Evolutionary conservation across 2,329 filamentous ascomycete species (phyloP).

Genomic region (Aspergillus caelatus): DNA sequence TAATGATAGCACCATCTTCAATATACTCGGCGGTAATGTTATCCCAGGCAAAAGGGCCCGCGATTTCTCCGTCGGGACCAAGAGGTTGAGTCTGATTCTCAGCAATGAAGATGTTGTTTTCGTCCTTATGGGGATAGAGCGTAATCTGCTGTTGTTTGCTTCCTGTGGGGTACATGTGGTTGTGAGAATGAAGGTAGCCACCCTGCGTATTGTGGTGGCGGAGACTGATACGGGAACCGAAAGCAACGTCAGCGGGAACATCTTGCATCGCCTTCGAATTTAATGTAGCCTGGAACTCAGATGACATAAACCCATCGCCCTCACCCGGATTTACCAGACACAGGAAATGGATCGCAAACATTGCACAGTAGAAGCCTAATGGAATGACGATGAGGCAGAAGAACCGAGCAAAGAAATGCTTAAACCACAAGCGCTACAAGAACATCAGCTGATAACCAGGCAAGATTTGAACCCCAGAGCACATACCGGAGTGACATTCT

Average conservation of each 20-base stretch:
- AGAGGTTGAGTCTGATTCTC: conserved; percentile 97
- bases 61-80: conserved; percentile 73
- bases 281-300: conserved; percentile 95
- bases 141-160: conserved; percentile 99
- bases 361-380: conserved; percentile 85
- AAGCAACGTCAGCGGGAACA: conserved; percentile 86
- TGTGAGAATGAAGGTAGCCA: conserved; percentile 94
- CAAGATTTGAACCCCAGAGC: neutral
- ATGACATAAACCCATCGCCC: conserved; percentile 99
- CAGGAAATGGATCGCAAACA: conserved; percentile 96
- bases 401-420: conserved; percentile 87
- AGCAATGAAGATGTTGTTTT: conserved; percentile 92
- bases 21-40: conserved; percentile 69
- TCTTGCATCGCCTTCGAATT: conserved; percentile 97
- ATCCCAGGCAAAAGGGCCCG: conserved; percentile 85
- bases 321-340: conserved; percentile 94
- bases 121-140: conserved; percentile 97
- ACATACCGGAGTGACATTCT: conserved; percentile 75
- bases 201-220: conserved; percentile 97
- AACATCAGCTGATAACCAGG: conserved; percentile 25
- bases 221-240: conserved; percentile 82
- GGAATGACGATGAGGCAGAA: conserved; percentile 94
- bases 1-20: conserved; percentile 77
- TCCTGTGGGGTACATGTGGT: conserved; percentile 94
- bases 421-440: conserved; percentile 74